Base-by-base conservation (phyloP, 1,139 yeast genomes). In the Hemisphaericaspora subhashii region DNA sequence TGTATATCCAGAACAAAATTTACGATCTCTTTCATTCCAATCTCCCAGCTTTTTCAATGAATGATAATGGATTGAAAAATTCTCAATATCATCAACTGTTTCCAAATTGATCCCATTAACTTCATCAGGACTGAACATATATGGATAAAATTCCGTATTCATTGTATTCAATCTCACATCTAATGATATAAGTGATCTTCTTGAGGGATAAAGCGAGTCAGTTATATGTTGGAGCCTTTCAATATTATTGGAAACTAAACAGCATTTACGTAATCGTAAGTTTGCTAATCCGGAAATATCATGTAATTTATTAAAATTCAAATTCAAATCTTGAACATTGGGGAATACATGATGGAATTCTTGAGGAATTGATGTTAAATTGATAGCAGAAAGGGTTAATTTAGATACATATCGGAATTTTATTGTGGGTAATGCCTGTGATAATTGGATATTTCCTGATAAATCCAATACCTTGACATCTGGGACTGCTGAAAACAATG, bases 121-220 rank as follows among this genome's bases (percentile, higher is more conserved):
- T 44, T 74, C 79, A 13, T 69, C 64, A 3, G 76, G 73, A 44
- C 68, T 70, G 54, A 77, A 77, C 2, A 78, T 75, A 50, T 66
- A 76, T 0, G 83, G 81, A 51, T 79, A 78, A 33, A 75, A 62
- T 11, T 66, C 71, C 26, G 60, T 57, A 31, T 72, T 77, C 30
- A 77, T 49, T 8, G 79, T 73, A 47, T 79, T 79, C 41, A 77
- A 69, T 38, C 83, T 60, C 33, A 76, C 47, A 52, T 79, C 84
- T 14, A 79, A 51, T 9, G 65, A 57, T 40, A 55, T 62, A 41
- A 79, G 54, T 1, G 62, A 50, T 6, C 51, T 40, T 31, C 78
- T 55, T 1, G 64, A 53, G 0, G 35, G 35, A 11, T 23, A 15
- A 16, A 31, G 17, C 3, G 35, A 27, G 4, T 21, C 18, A 7